A percentile compares a stretch with the other conserved stretches of the same genome.
phyloP scores from a whole-genome alignment of 2,329 filamentous ascomycete genomes.

The Colletotrichum brevisporum region DNA sequence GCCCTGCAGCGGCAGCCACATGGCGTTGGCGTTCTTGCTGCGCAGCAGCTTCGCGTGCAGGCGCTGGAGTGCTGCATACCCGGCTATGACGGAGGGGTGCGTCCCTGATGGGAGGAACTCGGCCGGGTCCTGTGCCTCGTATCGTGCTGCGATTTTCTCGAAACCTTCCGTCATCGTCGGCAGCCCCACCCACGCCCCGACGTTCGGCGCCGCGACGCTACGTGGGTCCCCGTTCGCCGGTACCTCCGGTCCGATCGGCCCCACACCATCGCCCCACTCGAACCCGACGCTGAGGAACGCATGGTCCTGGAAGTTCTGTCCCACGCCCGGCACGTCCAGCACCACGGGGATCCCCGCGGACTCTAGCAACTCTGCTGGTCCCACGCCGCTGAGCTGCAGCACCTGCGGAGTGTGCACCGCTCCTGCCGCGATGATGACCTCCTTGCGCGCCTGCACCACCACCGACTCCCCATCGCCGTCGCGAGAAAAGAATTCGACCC shows the following conservation, averaged over 20 bases:
- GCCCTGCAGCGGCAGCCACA: constrained; percentile 20
- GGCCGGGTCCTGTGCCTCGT: constrained; percentile 40
- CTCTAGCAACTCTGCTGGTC: constrained; percentile 51
- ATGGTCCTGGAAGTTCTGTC: constrained; percentile 58
- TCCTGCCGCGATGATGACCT: constrained; percentile 55
- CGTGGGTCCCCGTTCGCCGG: constrained; percentile 20
- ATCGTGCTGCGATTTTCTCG: constrained; percentile 39
- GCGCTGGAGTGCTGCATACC: constrained; percentile 57
- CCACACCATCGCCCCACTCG: constrained; percentile 31
- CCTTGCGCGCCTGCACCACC: constrained; percentile 46
- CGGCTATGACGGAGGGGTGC: constrained; percentile 41
- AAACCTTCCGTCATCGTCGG: constrained; percentile 41
- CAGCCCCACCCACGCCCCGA: constrained; percentile 43
- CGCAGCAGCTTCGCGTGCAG: constrained; percentile 39
- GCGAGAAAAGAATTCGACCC: constrained; percentile 43
- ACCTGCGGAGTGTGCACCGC: constrained; percentile 55
- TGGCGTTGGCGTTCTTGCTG: constrained; percentile 39
- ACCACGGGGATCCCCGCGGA: constrained; percentile 53
- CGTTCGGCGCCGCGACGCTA: constrained; percentile 40
- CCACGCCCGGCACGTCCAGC: constrained; percentile 60
- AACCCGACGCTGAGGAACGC: constrained; percentile 45
- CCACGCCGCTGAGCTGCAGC: constrained; percentile 61
- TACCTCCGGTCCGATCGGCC: constrained; percentile 9
- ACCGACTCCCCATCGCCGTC: constrained; percentile 36
- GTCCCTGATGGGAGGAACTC: constrained; percentile 41